phyloP scores from a whole-genome alignment of 2,329 filamentous ascomycete genomes.

The Atkinsonella hypoxylon region DNA sequence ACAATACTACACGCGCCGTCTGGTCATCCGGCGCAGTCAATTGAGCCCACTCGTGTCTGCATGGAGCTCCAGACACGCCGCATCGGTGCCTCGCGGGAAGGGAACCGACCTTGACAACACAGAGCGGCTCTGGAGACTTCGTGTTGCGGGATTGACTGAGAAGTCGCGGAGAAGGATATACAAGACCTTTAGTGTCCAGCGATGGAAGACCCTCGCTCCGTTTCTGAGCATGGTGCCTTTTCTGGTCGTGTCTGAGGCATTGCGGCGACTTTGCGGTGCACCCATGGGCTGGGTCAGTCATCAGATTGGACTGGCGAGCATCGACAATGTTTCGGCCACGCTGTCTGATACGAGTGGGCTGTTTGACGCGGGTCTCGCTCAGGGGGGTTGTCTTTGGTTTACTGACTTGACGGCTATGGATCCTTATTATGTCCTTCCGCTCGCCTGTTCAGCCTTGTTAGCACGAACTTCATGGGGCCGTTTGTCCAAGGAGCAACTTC shows the following conservation, averaged over 20 bases:
- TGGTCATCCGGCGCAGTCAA: constrained; percentile 18
- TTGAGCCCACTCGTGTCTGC: constrained; percentile 20
- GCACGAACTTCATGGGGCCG: constrained; percentile 18
- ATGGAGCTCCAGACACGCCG: constrained; percentile 19
- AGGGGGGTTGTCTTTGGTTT: constrained; percentile 45
- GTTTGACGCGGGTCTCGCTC: constrained; percentile 28
- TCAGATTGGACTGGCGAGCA: constrained; percentile 16
- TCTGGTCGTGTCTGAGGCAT: constrained; percentile 35
- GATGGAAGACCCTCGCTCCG: constrained; percentile 31
- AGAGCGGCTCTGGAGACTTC: constrained; percentile 13
- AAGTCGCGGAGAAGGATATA: constrained; percentile 22
- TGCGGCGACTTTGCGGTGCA: constrained; percentile 33
- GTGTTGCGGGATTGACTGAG: constrained; percentile 14
- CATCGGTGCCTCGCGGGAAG: neutral
- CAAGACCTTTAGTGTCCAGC: constrained; percentile 29
- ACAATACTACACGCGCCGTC: constrained; percentile 26
- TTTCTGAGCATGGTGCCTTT: constrained; percentile 35
- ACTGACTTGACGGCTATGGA: constrained; percentile 39
- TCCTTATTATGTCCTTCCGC: constrained; percentile 36
- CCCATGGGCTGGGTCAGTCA: constrained; percentile 19
- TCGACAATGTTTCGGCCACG: constrained; percentile 11
- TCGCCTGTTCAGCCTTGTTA: constrained; percentile 20
- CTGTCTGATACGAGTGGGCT: constrained; percentile 15
- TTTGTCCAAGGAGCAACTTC: constrained; percentile 17
- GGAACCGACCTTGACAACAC: constrained; percentile 5